Conservation (phyloP, 31 red algal genomes). For the Odonthalia washingtoniensis region DNA sequence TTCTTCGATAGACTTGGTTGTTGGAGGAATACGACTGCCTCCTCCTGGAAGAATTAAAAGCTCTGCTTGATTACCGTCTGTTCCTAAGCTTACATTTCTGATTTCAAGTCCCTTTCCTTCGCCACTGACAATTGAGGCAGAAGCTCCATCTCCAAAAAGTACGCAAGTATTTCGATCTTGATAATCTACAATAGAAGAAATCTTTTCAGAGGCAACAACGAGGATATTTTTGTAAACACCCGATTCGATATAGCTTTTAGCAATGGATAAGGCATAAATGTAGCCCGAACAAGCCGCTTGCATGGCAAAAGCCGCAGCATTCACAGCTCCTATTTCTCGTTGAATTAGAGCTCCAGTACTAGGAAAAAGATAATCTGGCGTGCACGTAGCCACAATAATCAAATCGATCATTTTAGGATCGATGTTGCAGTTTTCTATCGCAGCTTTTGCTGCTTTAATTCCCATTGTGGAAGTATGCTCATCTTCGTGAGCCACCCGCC, state of each 20-base stretch:
- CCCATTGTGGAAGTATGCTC: neutral
- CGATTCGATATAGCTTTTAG: neutral
- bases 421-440: neutral
- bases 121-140: neutral
- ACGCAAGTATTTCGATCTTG: slow-evolving; percentile 35
- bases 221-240: neutral
- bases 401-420: slow-evolving; percentile 19
- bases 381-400: slow-evolving; percentile 15
- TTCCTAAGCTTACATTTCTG: neutral
- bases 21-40: neutral
- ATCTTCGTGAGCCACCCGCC: neutral
- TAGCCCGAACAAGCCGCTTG: slow-evolving; percentile 26
- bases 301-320: slow-evolving; percentile 22
- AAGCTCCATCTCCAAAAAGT: slow-evolving; percentile 32
- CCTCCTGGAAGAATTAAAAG: slow-evolving; percentile 5
- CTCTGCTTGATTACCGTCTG: slow-evolving; percentile 14
- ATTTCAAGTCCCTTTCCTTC: slow-evolving; percentile 4
- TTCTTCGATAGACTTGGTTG: neutral
- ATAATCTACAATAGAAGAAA: slow-evolving; percentile 20
- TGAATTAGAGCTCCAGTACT: neutral
- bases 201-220: slow-evolving; percentile 7
- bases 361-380: slow-evolving; percentile 21
- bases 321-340: neutral
- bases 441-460: neutral
- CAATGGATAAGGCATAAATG: slow-evolving; percentile 13